A percentile compares a stretch with the other conserved stretches of the same genome.
phyloP scores from a whole-genome alignment of 192 early-diverging fungal species.

The Entomortierella parvispora region DNA sequence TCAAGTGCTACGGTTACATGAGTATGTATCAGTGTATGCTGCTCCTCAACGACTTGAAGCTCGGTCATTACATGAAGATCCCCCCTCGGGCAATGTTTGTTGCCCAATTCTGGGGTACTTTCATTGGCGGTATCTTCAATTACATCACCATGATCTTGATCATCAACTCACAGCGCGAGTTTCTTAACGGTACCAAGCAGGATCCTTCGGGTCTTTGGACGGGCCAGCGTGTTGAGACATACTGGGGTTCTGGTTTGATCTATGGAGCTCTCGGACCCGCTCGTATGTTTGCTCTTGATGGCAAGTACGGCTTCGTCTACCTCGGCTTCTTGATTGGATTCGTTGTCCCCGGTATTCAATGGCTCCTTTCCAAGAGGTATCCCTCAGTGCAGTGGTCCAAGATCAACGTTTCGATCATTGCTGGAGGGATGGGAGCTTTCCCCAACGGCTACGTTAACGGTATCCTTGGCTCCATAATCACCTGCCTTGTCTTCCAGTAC shows the following conservation, averaged over 20 bases:
- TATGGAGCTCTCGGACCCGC: constrained; percentile 77
- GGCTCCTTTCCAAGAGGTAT: constrained; percentile 57
- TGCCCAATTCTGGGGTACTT: constrained; percentile 66
- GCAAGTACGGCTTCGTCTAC: constrained; percentile 46
- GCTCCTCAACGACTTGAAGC: constrained; percentile 76
- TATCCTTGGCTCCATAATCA: constrained; percentile 56
- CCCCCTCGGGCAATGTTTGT: constrained; percentile 70
- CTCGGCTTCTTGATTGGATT: constrained; percentile 55
- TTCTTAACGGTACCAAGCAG: constrained; percentile 25
- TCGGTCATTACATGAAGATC: constrained; percentile 78
- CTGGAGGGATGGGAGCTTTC: constrained; percentile 53
- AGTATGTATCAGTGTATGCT: constrained; percentile 47
- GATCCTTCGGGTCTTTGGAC: constrained; percentile 56
- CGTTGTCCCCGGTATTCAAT: constrained; percentile 63
- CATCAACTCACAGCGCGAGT: constrained; percentile 22
- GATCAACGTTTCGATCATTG: constrained; percentile 62
- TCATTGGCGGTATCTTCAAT: constrained; percentile 52
- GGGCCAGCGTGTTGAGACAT: constrained; percentile 53
- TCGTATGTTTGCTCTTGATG: constrained; percentile 60
- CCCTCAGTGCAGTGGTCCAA: constrained; percentile 47
- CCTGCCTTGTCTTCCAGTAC: no score
- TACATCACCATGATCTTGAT: constrained; percentile 44
- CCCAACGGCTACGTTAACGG: constrained; percentile 40
- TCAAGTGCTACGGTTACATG: constrained; percentile 62
- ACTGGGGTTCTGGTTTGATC: constrained; percentile 68